Evolutionary conservation across 2,329 filamentous ascomycete genomes (phyloP).

Genomic region (Botrytis deweyae): DNA sequence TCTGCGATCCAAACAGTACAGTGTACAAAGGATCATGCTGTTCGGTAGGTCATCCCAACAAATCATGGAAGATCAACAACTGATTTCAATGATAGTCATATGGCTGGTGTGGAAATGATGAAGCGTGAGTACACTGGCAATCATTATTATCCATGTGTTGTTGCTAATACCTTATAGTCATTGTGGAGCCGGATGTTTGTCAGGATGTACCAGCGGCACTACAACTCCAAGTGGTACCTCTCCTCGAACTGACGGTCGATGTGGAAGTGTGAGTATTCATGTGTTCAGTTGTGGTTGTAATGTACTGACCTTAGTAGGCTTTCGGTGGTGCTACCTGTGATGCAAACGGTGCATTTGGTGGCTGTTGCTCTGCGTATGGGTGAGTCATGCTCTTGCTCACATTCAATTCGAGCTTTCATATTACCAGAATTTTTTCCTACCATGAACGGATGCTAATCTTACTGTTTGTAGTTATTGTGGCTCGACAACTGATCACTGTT

Average conservation of each 20-base stretch:
- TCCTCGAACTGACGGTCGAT: slow-evolving; percentile 35
- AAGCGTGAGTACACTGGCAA: slow-evolving; percentile 31
- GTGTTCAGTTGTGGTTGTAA: no score
- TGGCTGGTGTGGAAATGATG: slow-evolving; percentile 46
- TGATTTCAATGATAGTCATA: slow-evolving; percentile 31
- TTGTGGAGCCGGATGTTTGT: slow-evolving; percentile 43
- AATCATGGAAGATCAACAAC: slow-evolving; percentile 1
- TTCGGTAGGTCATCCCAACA: slow-evolving; percentile 35
- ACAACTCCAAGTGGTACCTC: slow-evolving; percentile 21
- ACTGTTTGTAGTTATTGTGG: slow-evolving; percentile 35
- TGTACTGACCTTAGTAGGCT: slow-evolving; percentile 17
- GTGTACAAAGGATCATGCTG: slow-evolving; percentile 48
- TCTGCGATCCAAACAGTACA: slow-evolving; percentile 46
- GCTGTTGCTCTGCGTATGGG: slow-evolving; percentile 38
- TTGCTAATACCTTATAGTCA: slow-evolving; percentile 31
- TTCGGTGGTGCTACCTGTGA: slow-evolving; percentile 37
- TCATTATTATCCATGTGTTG: neutral
- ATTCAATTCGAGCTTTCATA: neutral
- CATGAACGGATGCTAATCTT: slow-evolving; percentile 26
- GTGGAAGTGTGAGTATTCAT: slow-evolving; percentile 30
- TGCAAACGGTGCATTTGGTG: slow-evolving; percentile 34
- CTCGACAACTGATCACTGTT: slow-evolving; percentile 34
- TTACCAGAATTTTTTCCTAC: neutral
- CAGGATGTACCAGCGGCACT: slow-evolving; percentile 40
- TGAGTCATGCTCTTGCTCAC: slow-evolving; percentile 23